These are phyloP conservation scores for Kwoniella europaea DNA, from an alignment of 768 basidiomycete species.

Conservation along the genomic window DNA sequence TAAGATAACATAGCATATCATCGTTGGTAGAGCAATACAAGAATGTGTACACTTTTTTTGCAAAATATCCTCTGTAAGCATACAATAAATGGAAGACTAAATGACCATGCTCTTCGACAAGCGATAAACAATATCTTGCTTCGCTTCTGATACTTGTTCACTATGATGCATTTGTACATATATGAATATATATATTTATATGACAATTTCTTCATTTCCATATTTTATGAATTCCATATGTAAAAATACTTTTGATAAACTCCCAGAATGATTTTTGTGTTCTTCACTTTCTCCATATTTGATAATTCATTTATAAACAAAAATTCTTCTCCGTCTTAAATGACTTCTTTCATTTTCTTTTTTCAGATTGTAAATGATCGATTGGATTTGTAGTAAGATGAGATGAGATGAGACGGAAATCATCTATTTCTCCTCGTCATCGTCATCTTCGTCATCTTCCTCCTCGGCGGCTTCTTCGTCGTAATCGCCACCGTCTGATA, in stretches of 20 bases:
- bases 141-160: background rate
- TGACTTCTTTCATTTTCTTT: background rate
- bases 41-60: too few species aligned
- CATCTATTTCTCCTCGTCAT: slow-evolving; percentile 51
- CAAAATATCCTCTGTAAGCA: too few species aligned
- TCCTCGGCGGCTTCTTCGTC: slow-evolving; percentile 60
- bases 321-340: background rate
- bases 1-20: background rate
- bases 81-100: too few species aligned
- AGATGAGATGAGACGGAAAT: background rate
- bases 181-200: background rate
- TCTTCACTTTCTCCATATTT: background rate
- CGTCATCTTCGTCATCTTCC: slow-evolving; percentile 62
- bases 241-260: background rate
- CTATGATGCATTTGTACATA: background rate
- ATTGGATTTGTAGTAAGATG: background rate
- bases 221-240: too few species aligned
- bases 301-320: background rate
- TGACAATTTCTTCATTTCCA: background rate
- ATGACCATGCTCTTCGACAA: too few species aligned
- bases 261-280: background rate
- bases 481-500: slow-evolving; percentile 29
- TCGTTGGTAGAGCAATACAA: too few species aligned
- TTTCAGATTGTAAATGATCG: background rate
- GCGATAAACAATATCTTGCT: too few species aligned